A percentile compares a stretch with the other conserved stretches of the same genome.
These are phyloP conservation scores for Tulasnella sp. DNA, from an alignment of 768 basidiomycete species.

Conservation along the genomic window DNA sequence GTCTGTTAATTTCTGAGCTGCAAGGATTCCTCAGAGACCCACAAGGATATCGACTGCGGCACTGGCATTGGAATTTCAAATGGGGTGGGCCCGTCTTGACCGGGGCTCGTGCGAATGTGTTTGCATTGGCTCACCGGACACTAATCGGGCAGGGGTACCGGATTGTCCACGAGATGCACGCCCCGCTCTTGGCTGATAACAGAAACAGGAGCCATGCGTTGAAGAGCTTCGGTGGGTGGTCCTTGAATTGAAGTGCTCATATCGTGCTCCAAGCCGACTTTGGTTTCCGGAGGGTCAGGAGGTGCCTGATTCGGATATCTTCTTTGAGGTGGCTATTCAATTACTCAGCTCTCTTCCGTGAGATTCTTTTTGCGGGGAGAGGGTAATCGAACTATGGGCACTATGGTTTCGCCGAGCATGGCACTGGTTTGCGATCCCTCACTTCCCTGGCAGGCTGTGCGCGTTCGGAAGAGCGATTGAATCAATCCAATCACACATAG, in stretches of 20 bases:
- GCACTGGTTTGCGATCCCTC: slow-evolving; percentile 12
- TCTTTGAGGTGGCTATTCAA: slow-evolving; percentile 1
- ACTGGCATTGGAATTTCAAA: background rate
- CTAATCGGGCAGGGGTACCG: background rate
- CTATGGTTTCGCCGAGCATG: background rate
- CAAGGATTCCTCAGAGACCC: background rate
- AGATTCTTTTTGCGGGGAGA: background rate
- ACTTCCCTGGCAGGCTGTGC: background rate
- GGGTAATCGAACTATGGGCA: background rate
- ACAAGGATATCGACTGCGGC: background rate
- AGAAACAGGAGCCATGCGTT: background rate
- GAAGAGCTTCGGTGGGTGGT: background rate
- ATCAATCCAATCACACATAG: background rate
- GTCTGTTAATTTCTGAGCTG: background rate
- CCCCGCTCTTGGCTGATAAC: background rate
- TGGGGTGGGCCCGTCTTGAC: slow-evolving; percentile 1
- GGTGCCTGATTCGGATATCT: background rate
- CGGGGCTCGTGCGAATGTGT: background rate
- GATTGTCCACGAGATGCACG: background rate
- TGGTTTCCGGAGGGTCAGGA: background rate
- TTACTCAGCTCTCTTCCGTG: background rate
- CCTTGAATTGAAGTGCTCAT: background rate
- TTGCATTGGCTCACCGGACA: background rate
- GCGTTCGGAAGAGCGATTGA: slow-evolving; percentile 2
- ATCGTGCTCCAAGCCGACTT: background rate